These are phyloP conservation scores for Fusarium oligoseptatum DNA, from an alignment of 2,329 filamentous ascomycete species.

Conservation along the genomic window DNA sequence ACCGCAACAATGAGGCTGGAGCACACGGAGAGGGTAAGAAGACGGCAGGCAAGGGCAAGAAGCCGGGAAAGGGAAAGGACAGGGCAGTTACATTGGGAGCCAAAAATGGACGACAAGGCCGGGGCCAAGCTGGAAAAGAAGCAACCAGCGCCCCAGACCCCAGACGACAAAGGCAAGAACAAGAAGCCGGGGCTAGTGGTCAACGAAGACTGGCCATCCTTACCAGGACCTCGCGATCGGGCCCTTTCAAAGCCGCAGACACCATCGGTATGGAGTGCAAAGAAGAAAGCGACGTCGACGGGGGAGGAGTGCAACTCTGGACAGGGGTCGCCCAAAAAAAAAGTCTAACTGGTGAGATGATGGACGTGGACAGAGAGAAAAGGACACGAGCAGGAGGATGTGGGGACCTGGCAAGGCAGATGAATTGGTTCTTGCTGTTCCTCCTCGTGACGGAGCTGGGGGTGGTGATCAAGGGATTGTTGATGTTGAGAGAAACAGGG, in stretches of 20 bases:
- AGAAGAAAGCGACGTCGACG: constrained; percentile 22
- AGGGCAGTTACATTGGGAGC: constrained; percentile 9
- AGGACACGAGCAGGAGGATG: neutral
- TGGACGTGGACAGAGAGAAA: neutral
- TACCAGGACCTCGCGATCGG: constrained; percentile 44
- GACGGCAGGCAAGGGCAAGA: constrained; percentile 4
- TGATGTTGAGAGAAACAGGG: constrained; percentile 7
- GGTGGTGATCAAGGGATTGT: constrained; percentile 1
- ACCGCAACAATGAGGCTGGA: neutral
- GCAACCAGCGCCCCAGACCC: constrained; percentile 25
- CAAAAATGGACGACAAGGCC: constrained; percentile 17
- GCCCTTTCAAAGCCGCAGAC: constrained; percentile 40
- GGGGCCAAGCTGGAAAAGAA: constrained; percentile 9
- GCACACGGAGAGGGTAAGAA: constrained; percentile 25
- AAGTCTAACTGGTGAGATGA: constrained; percentile 3
- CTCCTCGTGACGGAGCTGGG: constrained; percentile 3
- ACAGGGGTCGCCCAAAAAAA: constrained; percentile 25
- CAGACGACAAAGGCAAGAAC: constrained; percentile 17
- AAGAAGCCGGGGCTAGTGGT: constrained; percentile 33
- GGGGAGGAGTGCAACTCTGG: constrained; percentile 7
- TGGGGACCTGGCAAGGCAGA: constrained; percentile 1
- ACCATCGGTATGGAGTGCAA: constrained; percentile 38
- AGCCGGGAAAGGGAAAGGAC: constrained; percentile 31
- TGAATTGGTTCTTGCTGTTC: constrained; percentile 7
- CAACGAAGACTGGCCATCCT: constrained; percentile 45